Evolutionary conservation across 768 basidiomycete genomes (phyloP), one percentile per base, ranked within the genome.

Genomic region (Pleurotus salmoneostramineus): DNA sequence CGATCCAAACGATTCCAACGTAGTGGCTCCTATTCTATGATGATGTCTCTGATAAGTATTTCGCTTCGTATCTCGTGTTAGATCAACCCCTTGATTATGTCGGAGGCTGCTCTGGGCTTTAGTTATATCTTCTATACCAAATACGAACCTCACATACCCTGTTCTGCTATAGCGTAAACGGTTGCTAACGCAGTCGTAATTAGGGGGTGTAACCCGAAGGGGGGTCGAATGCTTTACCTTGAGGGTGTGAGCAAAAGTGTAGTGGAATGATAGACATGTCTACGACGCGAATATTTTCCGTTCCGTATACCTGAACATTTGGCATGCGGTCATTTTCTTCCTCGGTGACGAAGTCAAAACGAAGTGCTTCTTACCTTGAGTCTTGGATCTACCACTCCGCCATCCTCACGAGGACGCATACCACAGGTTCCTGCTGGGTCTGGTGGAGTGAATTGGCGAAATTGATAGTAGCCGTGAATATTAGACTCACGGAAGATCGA

Each of bases 211-310:
- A 60, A 46, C 27, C 27, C 33, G 2, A 37, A 55, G 12, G 48
- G 44, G 36, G 57, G n/a, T 17, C 42, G 42, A 17, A 2, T 6
- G 5, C 64, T 68, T 21, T 45, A 79, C 80, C 60, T 69, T 79
- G 76, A 3, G 79, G 68, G 60, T 83, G 81, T 3, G 76, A 72
- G 5, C 73, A 73, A 52, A 83, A 68, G 46, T 81, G 82, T 52
- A 83, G 64, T 2, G 83, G 83, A 5, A 83, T 65, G 50, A 84
- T 69, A 3, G 81, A 82, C n/a, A 83, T 55, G 62, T 83, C 82
- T 7, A 73, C 80, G 4, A 85, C 74, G 5, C 84, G 76, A n/a
- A 85, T 56, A 59, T 84, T 84, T 47, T 65, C 72, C 2, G 83
- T 83, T 1, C 82, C 83, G 60, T 85, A 84, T 0, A 85, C 83